Evolutionary conservation across 768 basidiomycete species (phyloP), one percentile per base, ranked within the genome.

Genomic region (Trametes sanguinea): DNA sequence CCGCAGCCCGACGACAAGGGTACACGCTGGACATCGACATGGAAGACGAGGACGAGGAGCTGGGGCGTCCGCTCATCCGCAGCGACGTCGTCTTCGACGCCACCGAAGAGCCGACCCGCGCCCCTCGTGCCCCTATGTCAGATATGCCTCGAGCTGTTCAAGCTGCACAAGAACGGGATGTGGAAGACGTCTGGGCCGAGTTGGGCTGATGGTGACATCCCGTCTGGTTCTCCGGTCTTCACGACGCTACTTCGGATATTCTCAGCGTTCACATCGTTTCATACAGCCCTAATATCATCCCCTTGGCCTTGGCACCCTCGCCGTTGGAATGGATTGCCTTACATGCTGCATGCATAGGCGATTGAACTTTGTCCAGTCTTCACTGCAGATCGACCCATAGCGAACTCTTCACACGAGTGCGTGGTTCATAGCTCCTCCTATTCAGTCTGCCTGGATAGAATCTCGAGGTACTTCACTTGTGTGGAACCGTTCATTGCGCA

Each of bases 181-280:
- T 75, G 4, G 83, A 85, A 68, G 90, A 92, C 65, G 77, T 87
- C 47, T 91, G 90, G 90, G 88, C 89, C 3, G 83, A 84, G 69
- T 32, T 76, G 14, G 76, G 74, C 33, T 76, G 61, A 71, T 22
- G 11, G 13, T 32, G 48, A 30, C 29, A 9, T 13, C 29, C 29
- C 5, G 4, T 30, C 13, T 50, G 7, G 13, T 13, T 50, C 32
- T 14, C n/a, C 42, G 42, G 13, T 43, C 42, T 43, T 1, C 22
- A 22, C 22, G 22, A 22, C 22, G 22, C 22, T 22, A 22, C 22
- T 22, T 22, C 22, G 22, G 22, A 22, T 22, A 22, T 22, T 22
- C 22, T 22, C 22, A 22, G 22, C 22, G 22, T 22, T 22, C 22
- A 22, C 22, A 22, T 22, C 22, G 22, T 22, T 22, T 22, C 22